Base-by-base conservation (phyloP, 2,329 filamentous ascomycete genomes). In the Cylindrodendrum hubeiense region DNA sequence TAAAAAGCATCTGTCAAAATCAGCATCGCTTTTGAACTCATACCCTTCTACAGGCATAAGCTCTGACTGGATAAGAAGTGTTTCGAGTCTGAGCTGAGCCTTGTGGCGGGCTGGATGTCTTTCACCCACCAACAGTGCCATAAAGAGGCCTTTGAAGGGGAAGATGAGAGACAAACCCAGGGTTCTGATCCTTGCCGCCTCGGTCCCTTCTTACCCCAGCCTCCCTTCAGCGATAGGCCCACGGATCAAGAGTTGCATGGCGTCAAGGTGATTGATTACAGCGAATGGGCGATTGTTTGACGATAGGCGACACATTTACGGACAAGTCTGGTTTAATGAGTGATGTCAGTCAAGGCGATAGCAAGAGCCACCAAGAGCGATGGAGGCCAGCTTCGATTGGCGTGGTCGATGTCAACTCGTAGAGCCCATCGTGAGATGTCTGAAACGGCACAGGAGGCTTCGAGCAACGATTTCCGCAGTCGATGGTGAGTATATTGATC, bases 401-500 rank as follows among this genome's bases (percentile, higher is more conserved):
- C 61, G 72, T 63, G 66, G 69, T 74, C 68, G 72, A 72, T 63
- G 69, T 66, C 70, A 64, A 72, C 70, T 68, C 60, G 69, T 61
- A 71, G 68, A 61, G 62, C 76, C 70, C 71, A 67, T 68, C 46
- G 54, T 72, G 67, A 57, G 65, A 68, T 67, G 64, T 71, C 65
- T 63, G 71, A 72, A 67, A 72, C 55, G 75, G 74, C 76, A 79
- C 75, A 70, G 64, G 65, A 71, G 70, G 72, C 71, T 75, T 76
- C 67, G 60, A 71, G 71, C 67, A 70, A 74, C 67, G 67, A 69
- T 64, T 67, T 71, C 71, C 72, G 76, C 74, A 74, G 73, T 74
- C 75, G 77, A 75, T 70, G 75, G 67, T 74, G 73, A 69, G 65
- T 67, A 74, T 76, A 76, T 75, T 75, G 75, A 72, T 73, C 74